phyloP scores from a whole-genome alignment of 495 filamentous ascomycete genomes.

The Geoglossum glabrum region DNA sequence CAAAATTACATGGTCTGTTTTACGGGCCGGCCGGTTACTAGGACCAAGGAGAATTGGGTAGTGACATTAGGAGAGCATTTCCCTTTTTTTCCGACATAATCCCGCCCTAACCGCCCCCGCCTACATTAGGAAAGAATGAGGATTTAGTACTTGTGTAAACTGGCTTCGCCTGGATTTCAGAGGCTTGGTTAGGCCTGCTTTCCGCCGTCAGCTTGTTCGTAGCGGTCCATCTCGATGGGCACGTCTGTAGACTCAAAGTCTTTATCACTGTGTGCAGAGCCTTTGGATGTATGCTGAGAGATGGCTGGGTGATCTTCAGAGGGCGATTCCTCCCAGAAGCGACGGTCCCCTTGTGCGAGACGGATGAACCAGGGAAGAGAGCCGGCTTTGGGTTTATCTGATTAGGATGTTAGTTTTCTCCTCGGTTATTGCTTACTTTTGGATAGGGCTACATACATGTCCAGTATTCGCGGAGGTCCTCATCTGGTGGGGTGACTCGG shows the following conservation, averaged over 20 bases:
- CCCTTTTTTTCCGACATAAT: too few relatives aligned
- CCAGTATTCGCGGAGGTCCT: conserved; percentile 55
- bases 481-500: conserved; percentile 48
- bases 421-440: too few relatives aligned
- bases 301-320: neutral
- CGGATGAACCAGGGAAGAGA: conserved; percentile 49
- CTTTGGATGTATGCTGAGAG: neutral
- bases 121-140: too few relatives aligned
- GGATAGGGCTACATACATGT: neutral
- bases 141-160: too few relatives aligned
- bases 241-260: neutral
- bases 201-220: neutral
- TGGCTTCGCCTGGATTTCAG: too few relatives aligned
- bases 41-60: too few relatives aligned
- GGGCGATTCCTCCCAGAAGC: conserved; percentile 31
- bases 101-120: too few relatives aligned
- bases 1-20: too few relatives aligned
- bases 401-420: conserved; percentile 13
- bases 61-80: too few relatives aligned
- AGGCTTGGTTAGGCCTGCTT: neutral
- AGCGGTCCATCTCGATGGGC: neutral
- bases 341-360: conserved; percentile 37
- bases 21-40: too few relatives aligned
- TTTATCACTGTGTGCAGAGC: neutral
- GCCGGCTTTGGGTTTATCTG: conserved; percentile 43